Conservation (phyloP, 371 early-diverging fungal species). For the Mortierella sp. region DNA sequence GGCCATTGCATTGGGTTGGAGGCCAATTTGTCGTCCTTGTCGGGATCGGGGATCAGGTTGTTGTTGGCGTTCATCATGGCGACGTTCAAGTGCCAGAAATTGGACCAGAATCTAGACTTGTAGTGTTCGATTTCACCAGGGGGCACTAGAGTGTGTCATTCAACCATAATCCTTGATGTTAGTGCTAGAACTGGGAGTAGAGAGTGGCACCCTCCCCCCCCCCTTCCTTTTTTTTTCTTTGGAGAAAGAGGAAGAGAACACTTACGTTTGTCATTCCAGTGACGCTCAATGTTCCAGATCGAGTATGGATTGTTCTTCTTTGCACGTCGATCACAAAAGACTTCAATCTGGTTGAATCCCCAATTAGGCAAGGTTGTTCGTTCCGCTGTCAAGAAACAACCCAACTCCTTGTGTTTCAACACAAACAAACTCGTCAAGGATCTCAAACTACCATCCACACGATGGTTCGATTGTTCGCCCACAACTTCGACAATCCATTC, state of each 20-base stretch:
- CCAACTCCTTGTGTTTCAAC: constrained; percentile 78
- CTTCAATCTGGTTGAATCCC: constrained; percentile 98
- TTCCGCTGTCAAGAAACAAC: constrained; percentile 83
- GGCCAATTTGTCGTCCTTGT: constrained; percentile 88
- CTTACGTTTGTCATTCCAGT: constrained; percentile 67
- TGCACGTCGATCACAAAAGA: constrained; percentile 82
- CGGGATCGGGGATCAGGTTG: constrained; percentile 93
- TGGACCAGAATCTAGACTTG: constrained; percentile 80
- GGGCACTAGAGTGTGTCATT: constrained; percentile 68
- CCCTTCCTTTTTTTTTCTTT: too few species aligned
- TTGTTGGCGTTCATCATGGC: constrained; percentile 98
- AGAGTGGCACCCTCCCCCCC: too few species aligned
- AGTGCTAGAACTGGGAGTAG: too few species aligned
- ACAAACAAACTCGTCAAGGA: constrained; percentile 90
- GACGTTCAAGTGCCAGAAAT: constrained; percentile 92
- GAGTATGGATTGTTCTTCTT: constrained; percentile 62
- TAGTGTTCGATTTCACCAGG: constrained; percentile 58
- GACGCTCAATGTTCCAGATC: constrained; percentile 97
- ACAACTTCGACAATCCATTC: constrained; percentile 92
- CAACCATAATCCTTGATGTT: too few species aligned
- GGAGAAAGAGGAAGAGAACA: not conserved
- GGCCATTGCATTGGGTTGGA: constrained; percentile 96
- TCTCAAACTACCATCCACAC: constrained; percentile 58
- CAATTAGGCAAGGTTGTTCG: constrained; percentile 89
- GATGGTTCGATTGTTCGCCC: constrained; percentile 54